Conservation (phyloP, 2,329 filamentous ascomycete species). For the Xylaria digitata region DNA sequence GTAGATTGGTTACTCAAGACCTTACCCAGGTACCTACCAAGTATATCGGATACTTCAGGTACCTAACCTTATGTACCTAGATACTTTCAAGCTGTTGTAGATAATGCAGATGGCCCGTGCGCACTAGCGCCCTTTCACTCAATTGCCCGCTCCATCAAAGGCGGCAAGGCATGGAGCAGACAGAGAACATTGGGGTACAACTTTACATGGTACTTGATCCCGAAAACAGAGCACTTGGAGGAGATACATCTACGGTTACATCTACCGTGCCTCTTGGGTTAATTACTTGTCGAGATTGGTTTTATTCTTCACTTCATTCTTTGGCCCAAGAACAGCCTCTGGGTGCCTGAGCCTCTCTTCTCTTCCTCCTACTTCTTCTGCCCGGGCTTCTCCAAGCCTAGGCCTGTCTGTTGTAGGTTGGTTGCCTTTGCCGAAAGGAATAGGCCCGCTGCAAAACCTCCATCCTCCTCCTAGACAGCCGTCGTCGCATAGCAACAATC, state of each 20-base stretch:
- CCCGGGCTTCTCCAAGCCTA: background rate
- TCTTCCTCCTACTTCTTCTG: background rate
- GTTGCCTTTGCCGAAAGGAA: conserved; percentile 1
- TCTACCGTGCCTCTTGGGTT: conserved; percentile 1
- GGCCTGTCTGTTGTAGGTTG: background rate
- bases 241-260: background rate
- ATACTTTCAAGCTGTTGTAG: background rate
- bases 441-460: conserved; percentile 4
- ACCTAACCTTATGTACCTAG: background rate
- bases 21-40: too few relatives aligned
- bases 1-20: too few relatives aligned
- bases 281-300: conserved; percentile 12
- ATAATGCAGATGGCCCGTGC: conserved; percentile 23
- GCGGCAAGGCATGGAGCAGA: too few relatives aligned
- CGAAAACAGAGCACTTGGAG: background rate
- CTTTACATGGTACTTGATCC: conserved; percentile 20
- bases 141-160: too few relatives aligned
- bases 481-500: conserved; percentile 2
- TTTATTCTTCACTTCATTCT: background rate
- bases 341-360: conserved; percentile 5
- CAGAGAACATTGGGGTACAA: conserved; percentile 1
- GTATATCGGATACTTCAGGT: too few relatives aligned
- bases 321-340: background rate
- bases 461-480: background rate
- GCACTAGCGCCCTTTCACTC: background rate